phyloP scores from a whole-genome alignment of 2,329 filamentous ascomycete genomes.

The Nannizziopsis barbatae region DNA sequence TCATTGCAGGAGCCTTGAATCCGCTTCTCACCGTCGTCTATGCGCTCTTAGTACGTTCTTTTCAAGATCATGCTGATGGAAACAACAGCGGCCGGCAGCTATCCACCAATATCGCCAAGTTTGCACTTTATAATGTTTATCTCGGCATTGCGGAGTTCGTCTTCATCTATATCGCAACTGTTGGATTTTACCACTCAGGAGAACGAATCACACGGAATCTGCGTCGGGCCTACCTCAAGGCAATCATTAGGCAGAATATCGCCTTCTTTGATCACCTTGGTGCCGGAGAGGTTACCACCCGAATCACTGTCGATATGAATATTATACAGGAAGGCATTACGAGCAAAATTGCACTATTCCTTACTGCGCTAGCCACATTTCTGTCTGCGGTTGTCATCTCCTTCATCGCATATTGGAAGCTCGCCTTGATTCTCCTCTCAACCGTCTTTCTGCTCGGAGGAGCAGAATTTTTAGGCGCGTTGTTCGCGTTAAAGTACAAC shows the following conservation, averaged over 20 bases:
- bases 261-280: constrained; percentile 76
- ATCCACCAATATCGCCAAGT: not conserved
- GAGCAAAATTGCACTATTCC: constrained; percentile 60
- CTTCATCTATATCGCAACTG: constrained; percentile 60
- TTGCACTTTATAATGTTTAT: constrained; percentile 58
- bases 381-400: constrained; percentile 68
- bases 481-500: constrained; percentile 61
- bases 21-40: constrained; percentile 8
- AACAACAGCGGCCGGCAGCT: not conserved
- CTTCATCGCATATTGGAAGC: constrained; percentile 72
- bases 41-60: not conserved
- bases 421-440: constrained; percentile 65
- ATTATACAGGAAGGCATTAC: constrained; percentile 76
- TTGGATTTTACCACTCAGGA: constrained; percentile 68
- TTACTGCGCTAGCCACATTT: constrained; percentile 61
- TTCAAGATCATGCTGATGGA: constrained; percentile 4
- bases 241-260: constrained; percentile 68
- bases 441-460: constrained; percentile 59
- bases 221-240: constrained; percentile 61
- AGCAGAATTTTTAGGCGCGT: constrained; percentile 56
- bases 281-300: constrained; percentile 71
- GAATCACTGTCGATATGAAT: constrained; percentile 77
- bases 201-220: constrained; percentile 60
- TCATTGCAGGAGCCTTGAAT: constrained; percentile 7
- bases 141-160: constrained; percentile 62